A percentile compares a stretch with the other conserved stretches of the same genome.
phyloP scores from a whole-genome alignment of 495 filamentous ascomycete species.

The Trichocladium antarcticum region DNA sequence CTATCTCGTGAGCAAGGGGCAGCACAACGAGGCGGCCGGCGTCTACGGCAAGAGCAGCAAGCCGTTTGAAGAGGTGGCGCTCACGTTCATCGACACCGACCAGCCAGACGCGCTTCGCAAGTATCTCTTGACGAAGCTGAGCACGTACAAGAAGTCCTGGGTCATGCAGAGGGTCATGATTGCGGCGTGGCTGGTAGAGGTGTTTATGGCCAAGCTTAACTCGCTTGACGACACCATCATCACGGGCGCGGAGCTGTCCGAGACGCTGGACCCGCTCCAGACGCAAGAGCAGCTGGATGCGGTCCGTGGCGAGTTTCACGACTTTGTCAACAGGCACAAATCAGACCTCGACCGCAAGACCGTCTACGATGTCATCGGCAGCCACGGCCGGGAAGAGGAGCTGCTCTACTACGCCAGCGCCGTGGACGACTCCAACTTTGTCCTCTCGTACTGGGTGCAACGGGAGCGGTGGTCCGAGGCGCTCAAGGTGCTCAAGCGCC shows the following conservation, averaged over 20 bases:
- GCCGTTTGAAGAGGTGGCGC: slow-evolving; percentile 87
- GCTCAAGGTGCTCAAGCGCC: slow-evolving; percentile 75
- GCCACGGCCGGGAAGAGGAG: slow-evolving; percentile 87
- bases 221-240: slow-evolving; percentile 87
- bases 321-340: slow-evolving; percentile 76
- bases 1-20: slow-evolving; percentile 65
- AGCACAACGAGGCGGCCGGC: slow-evolving; percentile 71
- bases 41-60: slow-evolving; percentile 94
- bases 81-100: slow-evolving; percentile 77
- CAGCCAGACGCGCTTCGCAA: slow-evolving; percentile 86
- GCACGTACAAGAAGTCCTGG: slow-evolving; percentile 66
- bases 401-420: slow-evolving; percentile 80
- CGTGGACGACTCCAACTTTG: slow-evolving; percentile 84
- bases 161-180: slow-evolving; percentile 94
- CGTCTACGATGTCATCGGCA: slow-evolving; percentile 89
- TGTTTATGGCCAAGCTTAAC: slow-evolving; percentile 96
- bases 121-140: slow-evolving; percentile 77
- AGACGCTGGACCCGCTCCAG: slow-evolving; percentile 55
- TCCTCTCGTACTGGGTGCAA: slow-evolving; percentile 94
- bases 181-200: slow-evolving; percentile 85
- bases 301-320: slow-evolving; percentile 69
- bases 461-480: slow-evolving; percentile 89
- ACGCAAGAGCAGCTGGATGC: slow-evolving; percentile 58
- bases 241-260: slow-evolving; percentile 73
- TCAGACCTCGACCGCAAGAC: slow-evolving; percentile 80